phyloP scores from a whole-genome alignment of 2,329 filamentous ascomycete genomes.

The Penicillium corylophilum region DNA sequence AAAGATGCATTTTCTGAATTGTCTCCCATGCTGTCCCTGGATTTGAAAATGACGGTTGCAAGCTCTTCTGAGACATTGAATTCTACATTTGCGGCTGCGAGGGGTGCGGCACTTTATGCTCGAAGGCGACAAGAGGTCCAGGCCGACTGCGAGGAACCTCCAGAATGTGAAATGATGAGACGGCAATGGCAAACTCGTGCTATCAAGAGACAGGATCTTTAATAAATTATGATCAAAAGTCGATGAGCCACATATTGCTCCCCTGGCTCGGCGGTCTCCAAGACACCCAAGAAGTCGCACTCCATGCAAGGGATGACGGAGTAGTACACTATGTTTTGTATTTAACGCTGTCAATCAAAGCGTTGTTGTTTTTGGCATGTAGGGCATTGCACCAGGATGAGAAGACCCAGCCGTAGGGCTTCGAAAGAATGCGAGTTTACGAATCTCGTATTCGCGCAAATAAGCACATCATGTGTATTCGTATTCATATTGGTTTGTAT shows the following conservation, averaged over 20 bases:
- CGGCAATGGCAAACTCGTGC: not conserved
- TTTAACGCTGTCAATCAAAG: slow-evolving; percentile 11
- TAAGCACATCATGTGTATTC: no score
- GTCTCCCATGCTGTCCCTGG: not conserved
- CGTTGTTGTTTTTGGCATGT: slow-evolving; percentile 1
- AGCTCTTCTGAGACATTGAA: not conserved
- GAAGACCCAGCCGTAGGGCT: slow-evolving; percentile 18
- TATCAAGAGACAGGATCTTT: not conserved
- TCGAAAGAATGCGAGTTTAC: no score
- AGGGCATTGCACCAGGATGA: slow-evolving; percentile 19
- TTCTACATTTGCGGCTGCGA: slow-evolving; percentile 9
- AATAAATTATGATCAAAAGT: not conserved
- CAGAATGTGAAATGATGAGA: slow-evolving; percentile 3
- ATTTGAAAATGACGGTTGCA: not conserved
- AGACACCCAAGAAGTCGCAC: not conserved
- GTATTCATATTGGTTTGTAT: no score
- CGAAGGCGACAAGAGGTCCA: slow-evolving; percentile 11
- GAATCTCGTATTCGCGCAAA: no score
- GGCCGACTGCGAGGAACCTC: slow-evolving; percentile 5
- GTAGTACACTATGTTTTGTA: not conserved
- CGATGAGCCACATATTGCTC: not conserved
- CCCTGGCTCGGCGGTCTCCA: not conserved
- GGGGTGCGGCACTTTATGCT: slow-evolving; percentile 9
- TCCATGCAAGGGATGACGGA: not conserved
- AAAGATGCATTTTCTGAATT: slow-evolving; percentile 7